These are phyloP conservation scores for Fagopyrum esculentum DNA, from an alignment of 148 eudicot species.

Conservation along the genomic window DNA sequence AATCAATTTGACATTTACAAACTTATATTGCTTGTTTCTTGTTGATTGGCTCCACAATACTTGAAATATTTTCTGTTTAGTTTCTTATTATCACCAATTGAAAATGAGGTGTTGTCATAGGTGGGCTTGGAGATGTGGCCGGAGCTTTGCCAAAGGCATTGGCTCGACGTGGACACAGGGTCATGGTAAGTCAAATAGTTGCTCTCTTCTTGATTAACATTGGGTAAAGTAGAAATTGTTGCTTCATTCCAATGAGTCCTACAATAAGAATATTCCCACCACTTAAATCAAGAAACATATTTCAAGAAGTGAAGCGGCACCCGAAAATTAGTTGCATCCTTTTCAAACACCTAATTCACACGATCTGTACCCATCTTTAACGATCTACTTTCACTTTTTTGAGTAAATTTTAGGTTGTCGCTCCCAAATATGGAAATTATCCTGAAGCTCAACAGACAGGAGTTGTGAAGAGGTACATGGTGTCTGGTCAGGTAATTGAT, in stretches of 20 bases:
- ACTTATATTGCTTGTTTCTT: background rate
- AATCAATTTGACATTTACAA: background rate
- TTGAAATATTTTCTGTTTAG: background rate
- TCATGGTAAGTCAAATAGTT: slow-evolving; percentile 55
- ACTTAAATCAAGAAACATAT: background rate
- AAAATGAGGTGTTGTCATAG: slow-evolving; percentile 31
- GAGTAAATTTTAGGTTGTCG: slow-evolving; percentile 52
- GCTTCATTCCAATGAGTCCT: background rate
- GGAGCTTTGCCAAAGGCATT: slow-evolving; percentile 97
- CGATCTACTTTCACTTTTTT: background rate
- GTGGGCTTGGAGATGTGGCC: slow-evolving; percentile 99
- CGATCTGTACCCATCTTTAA: background rate
- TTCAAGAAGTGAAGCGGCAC: background rate
- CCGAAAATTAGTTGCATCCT: background rate
- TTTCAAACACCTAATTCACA: no score
- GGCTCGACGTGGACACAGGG: slow-evolving; percentile 96
- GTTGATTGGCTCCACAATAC: background rate
- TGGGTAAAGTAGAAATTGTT: background rate
- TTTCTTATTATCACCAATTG: slow-evolving; percentile 8
- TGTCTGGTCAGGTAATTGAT: slow-evolving; percentile 77
- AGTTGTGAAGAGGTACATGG: slow-evolving; percentile 54
- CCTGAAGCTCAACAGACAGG: slow-evolving; percentile 65
- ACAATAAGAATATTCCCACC: background rate
- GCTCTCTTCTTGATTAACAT: background rate
- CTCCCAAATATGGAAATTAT: slow-evolving; percentile 76